Base-by-base conservation (phyloP, 768 basidiomycete species). In the Austroboletus eburneus region DNA sequence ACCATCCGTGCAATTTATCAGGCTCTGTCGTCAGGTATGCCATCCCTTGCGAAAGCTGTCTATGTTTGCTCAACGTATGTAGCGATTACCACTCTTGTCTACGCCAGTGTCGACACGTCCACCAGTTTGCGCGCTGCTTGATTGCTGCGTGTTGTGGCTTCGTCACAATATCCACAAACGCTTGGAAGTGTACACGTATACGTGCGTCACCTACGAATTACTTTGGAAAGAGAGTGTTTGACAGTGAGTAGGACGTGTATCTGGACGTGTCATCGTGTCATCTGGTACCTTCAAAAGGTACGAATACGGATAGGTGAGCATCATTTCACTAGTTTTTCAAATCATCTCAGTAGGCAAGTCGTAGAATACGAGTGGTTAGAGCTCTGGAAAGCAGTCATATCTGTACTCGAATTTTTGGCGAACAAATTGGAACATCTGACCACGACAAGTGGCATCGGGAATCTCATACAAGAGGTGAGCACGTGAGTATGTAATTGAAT, bases 141-240 rank as follows among this genome's bases (percentile, higher is more conserved):
- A 87, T 58, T 84, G 80, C 46, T 82, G 79, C 53, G 71, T 82
- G 6, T 68, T 87, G 13, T 87, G 83, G 82, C 61, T 85, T 22
- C 77, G 81, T 16, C 84, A 87, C 53, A 85, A 85, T 57, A 64
- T 87, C 24, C 80, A 85, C 46, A 83, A 76, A 54, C 74, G 69
- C 23, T 63, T 86, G 5, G 80, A 85, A 47, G 73, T 77, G 0
- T 66, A 71, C 23, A 75, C 76, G 6, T 85, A 83, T 54, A 64
- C 70, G 85, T 83, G 54, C 37, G 80, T 63, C 17, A 12, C 25
- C 38, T 42, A 18, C 7, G 12, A 17, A 41, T 21, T 13, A 17
- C 7, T 14, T 37, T 20, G 14, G 36, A 1, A 29, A 34, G 21
- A 22, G 32, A 20, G 41, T 17, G 30, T 30, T 49, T 48, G 27